Evolutionary conservation across 163 green algal species (phyloP), one percentile per base, ranked within the genome.

Genomic region (Prototheca wickerhamii): DNA sequence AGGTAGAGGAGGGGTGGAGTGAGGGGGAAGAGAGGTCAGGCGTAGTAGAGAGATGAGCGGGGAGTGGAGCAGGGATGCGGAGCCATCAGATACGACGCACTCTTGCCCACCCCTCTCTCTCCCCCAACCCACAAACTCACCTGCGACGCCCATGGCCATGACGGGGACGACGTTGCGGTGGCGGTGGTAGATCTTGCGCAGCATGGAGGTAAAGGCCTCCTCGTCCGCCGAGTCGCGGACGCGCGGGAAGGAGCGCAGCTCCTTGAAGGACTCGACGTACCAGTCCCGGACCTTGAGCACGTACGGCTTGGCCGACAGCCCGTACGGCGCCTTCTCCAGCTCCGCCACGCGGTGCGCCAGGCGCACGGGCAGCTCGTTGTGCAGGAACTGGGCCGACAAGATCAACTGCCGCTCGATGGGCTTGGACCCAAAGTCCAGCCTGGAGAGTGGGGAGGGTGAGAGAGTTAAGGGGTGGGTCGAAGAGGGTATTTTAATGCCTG

Each of bases 211-310:
- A 80, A 98, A 98, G 21, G 83, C 75, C 15, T 82, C 20, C 68
- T 97, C 93, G 54, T 96, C 90, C 6, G 70, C 54, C 15, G 64
- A 59, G 60, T 89, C 77, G 30, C 76, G 79, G n/a, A 97, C 81
- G 26, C 71, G 49, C 0, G 82, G 84, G 54, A 97, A 96, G 3
- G 65, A 30, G 4, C 86, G 76, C 43, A 99, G 82, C 60, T 97
- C 91, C 26, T 83, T 81, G 76, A 98, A 98, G 0, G 86, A 96
- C 69, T 97, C 90, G 34, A 97, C 86, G 66, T 98, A 98, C 91
- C 89, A 96, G 71, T 96, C 87, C 2, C 89, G 82, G 2, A 92
- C 86, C 87, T 91, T 93, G 2, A 94, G 60, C 23, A 96, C 84
- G 25, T 84, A 83, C 8, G 74, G 58, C 63, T 93, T 96, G 49